Base-by-base conservation (phyloP, 495 filamentous ascomycete species). In the Chaetomium fimeti region DNA sequence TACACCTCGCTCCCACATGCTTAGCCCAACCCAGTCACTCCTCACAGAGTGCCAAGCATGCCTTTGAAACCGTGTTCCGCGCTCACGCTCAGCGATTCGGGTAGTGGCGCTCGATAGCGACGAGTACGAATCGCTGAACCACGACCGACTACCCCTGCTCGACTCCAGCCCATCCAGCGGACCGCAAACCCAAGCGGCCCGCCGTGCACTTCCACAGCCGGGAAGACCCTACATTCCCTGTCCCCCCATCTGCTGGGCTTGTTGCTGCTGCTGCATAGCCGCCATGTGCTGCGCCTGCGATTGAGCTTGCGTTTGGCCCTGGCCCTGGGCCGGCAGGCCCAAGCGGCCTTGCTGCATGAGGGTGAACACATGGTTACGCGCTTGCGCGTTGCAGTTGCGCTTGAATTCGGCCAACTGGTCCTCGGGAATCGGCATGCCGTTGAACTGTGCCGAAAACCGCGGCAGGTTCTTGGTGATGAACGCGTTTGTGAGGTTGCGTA, bases 401-500 rank as follows among this genome's bases (percentile, higher is more conserved):
- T 74, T 76, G 42, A 76, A 74, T n/a, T 72, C 63, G 0, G 74
- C 71, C 52, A 74, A 28, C 51, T 66, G 60, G 7, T 78, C 76
- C 36, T 55, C 74, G 63, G 69, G 77, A 45, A 77, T 75, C 56
- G 63, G 76, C 63, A 60, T 70, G 6, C 71, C 28, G 13, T 27
- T 71, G 52, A 51, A 85, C 32, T 79, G 78, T 16, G 68, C 68
- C 27, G 71, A 65, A 43, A 83, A 74, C 5, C 74, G 71, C 8
- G 78, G 74, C 66, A 86, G 77, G n/a, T 81, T 68, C 57, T 83
- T 81, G 9, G 75, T 64, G 27, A 85, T 80, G 59, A 79, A 72
- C 16, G 77, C 66, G 48, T 78, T 75, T 43, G 78, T 73, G 32
- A 75, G 78, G 54, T 69, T 67, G 22, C 62, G 57, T 9, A 72